Evolutionary conservation across 345 rosid genomes (phyloP).

Genomic region (Triadica sebifera): DNA sequence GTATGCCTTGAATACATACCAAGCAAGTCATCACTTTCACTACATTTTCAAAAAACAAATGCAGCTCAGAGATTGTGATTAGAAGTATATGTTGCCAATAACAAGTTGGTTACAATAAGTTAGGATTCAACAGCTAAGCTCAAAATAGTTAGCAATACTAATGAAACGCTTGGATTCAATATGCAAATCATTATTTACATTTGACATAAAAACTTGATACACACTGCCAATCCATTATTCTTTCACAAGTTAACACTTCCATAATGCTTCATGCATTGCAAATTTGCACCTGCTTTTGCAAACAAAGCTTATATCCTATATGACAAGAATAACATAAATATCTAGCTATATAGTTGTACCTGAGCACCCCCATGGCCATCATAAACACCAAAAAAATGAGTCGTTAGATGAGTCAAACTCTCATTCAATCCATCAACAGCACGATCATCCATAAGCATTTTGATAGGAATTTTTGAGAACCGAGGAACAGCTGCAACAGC

Average conservation of each 20-base stretch:
- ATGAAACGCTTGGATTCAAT: neutral
- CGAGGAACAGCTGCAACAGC: conserved; percentile 25
- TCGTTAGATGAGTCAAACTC: conserved; percentile 21
- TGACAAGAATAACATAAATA: neutral
- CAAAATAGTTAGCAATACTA: neutral
- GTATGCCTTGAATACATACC: neutral
- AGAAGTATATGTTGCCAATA: neutral
- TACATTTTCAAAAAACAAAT: neutral
- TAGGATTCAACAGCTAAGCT: neutral
- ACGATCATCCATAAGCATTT: conserved; percentile 24
- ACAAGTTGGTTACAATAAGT: neutral
- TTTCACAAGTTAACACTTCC: neutral
- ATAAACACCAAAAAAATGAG: conserved; percentile 35
- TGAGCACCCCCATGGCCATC: conserved; percentile 36
- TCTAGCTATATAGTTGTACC: conserved; percentile 20
- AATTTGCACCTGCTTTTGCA: neutral
- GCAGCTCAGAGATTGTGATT: neutral
- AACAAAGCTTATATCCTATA: neutral
- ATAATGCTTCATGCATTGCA: neutral
- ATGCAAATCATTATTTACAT: neutral
- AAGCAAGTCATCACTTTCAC: neutral
- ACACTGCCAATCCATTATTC: neutral
- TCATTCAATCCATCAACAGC: conserved; percentile 16
- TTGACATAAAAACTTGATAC: neutral
- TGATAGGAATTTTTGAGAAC: conserved; percentile 27